Evolutionary conservation across 345 rosid species (phyloP).

Genomic region (Eucalyptus sp.): DNA sequence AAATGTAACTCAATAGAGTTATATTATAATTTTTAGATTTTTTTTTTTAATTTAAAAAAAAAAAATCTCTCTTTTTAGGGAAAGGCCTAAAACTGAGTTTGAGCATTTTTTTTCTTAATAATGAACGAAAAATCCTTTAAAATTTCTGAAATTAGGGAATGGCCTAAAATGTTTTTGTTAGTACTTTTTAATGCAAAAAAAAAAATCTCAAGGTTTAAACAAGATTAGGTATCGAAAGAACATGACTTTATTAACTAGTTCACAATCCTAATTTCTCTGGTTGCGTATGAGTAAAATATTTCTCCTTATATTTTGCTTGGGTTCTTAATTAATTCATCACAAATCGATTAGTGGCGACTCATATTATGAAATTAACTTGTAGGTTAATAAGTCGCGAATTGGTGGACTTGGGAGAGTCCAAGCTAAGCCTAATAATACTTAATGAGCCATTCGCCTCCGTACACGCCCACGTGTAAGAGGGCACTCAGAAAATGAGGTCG

Average conservation of each 20-base stretch:
- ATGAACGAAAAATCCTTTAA: too few relatives aligned
- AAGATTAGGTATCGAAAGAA: accelerated
- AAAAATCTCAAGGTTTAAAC: accelerated
- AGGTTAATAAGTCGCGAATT: too few relatives aligned
- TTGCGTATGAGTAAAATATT: accelerated
- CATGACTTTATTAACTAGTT: accelerated
- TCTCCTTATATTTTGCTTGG: accelerated
- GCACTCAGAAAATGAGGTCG: accelerated
- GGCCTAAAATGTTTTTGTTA: too few relatives aligned
- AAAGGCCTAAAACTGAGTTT: too few relatives aligned
- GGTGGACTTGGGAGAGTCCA: accelerated
- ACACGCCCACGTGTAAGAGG: accelerated
- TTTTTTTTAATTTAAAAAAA: too few relatives aligned
- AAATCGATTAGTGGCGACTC: accelerated
- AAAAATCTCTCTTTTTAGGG: too few relatives aligned
- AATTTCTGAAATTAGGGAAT: too few relatives aligned
- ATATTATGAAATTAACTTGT: accelerated
- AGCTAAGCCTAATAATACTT: too few relatives aligned
- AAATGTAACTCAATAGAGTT: too few relatives aligned
- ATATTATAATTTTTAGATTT: too few relatives aligned
- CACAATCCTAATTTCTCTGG: accelerated
- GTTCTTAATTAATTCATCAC: accelerated
- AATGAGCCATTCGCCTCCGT: accelerated
- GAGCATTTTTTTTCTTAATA: too few relatives aligned
- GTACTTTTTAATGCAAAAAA: too few relatives aligned